Evolutionary conservation across 345 rosid species (phyloP).

Genomic region (Pelargonium nanum): DNA sequence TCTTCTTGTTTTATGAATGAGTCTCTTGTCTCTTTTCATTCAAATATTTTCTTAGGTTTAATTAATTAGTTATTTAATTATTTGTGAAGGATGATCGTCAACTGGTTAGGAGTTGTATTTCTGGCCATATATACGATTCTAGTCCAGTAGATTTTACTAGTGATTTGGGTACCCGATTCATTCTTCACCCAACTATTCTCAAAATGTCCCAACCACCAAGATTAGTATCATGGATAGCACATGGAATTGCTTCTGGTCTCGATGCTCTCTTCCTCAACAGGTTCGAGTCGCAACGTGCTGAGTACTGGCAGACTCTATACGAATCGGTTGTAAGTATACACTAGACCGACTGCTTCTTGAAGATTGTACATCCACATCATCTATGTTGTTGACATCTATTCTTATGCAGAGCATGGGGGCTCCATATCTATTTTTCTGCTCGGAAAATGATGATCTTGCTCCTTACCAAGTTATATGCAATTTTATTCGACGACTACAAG

Average conservation of each 20-base stretch:
- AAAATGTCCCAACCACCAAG: conserved; percentile 63
- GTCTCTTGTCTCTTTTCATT: too few species aligned
- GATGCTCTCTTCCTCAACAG: conserved; percentile 75
- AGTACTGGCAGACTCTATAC: conserved; percentile 89
- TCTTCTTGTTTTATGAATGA: too few species aligned
- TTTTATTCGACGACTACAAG: conserved; percentile 56
- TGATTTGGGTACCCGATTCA: conserved; percentile 61
- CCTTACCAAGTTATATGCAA: conserved; percentile 61
- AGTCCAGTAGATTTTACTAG: conserved; percentile 86
- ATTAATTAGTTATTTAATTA: conserved; percentile 2
- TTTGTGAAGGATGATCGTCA: conserved; percentile 53
- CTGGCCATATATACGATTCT: conserved; percentile 77
- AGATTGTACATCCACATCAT: neutral
- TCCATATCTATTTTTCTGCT: conserved; percentile 75
- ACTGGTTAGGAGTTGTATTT: conserved; percentile 57
- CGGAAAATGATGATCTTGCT: conserved; percentile 76
- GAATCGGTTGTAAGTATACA: conserved; percentile 63
- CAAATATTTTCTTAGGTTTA: neutral
- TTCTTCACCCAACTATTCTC: conserved; percentile 71
- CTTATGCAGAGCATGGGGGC: conserved; percentile 53
- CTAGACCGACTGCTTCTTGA: neutral
- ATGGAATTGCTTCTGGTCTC: conserved; percentile 59
- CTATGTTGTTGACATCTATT: conserved; percentile 8
- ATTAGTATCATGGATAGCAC: conserved; percentile 61
- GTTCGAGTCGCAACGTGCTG: conserved; percentile 85